Evolutionary conservation across 2,329 filamentous ascomycete species (phyloP).

Genomic region (Neurospora sp.): DNA sequence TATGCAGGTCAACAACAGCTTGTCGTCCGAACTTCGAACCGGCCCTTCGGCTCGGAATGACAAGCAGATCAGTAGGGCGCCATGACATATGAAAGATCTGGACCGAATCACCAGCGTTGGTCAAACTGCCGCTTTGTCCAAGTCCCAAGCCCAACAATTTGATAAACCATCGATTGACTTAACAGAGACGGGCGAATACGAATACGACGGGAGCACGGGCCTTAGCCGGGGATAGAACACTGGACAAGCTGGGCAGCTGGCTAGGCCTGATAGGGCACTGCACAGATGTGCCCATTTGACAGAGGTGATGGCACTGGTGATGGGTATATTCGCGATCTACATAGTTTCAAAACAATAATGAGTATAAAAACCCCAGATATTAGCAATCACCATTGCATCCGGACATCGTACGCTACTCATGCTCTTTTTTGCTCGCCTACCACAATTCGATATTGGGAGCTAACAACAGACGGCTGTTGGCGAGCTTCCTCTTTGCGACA

Average conservation of each 20-base stretch:
- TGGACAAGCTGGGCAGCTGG: neutral
- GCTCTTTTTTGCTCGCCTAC: neutral
- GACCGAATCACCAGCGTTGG: neutral
- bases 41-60: neutral
- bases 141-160: neutral
- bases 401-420: neutral
- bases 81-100: neutral
- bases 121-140: neutral
- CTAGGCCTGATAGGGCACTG: neutral
- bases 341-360: neutral
- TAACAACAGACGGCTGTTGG: neutral
- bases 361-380: neutral
- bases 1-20: neutral
- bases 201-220: neutral
- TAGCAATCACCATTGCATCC: neutral
- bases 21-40: neutral
- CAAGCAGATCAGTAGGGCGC: neutral
- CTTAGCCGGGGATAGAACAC: neutral
- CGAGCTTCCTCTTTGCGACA: neutral
- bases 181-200: neutral
- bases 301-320: neutral
- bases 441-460: neutral
- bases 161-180: neutral
- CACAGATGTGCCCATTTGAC: neutral
- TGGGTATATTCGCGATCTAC: neutral